phyloP scores from a whole-genome alignment of 306 rosid genomes.

The Erythrophleum fordii region DNA sequence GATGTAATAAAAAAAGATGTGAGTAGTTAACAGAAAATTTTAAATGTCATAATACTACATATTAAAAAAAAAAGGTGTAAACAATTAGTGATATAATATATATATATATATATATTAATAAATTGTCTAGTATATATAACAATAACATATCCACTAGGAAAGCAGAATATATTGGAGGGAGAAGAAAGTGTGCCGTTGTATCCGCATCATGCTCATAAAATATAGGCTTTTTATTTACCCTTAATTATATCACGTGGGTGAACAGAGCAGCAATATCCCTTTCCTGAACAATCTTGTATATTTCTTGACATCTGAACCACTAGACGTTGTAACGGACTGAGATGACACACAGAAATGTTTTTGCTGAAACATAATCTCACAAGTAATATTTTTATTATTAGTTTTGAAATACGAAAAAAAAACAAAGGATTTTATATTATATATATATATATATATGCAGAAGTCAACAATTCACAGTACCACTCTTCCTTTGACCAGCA shows the following conservation, averaged over 20 bases:
- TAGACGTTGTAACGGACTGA: constrained; percentile 27
- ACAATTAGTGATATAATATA: too few species aligned
- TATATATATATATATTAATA: too few species aligned
- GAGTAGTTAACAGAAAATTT: too few species aligned
- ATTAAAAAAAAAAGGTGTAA: too few species aligned
- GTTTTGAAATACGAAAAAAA: neutral
- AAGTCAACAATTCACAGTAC: constrained; percentile 58
- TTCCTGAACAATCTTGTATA: constrained; percentile 20
- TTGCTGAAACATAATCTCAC: constrained; percentile 45
- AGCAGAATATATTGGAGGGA: neutral
- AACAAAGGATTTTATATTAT: neutral
- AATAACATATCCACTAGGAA: neutral
- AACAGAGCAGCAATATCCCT: constrained; percentile 35
- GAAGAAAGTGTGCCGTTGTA: constrained; percentile 50
- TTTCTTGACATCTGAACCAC: constrained; percentile 29
- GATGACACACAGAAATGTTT: constrained; percentile 46
- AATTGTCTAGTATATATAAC: too few species aligned
- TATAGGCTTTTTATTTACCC: constrained; percentile 29
- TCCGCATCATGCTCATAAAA: constrained; percentile 51
- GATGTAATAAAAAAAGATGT: too few species aligned
- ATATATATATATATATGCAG: neutral
- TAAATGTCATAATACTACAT: too few species aligned
- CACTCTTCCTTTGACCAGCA: constrained; percentile 38
- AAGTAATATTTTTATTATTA: neutral
- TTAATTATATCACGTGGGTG: constrained; percentile 34